Base-by-base conservation (phyloP, 139 green algal species). In the Tetraselmis chui region DNA sequence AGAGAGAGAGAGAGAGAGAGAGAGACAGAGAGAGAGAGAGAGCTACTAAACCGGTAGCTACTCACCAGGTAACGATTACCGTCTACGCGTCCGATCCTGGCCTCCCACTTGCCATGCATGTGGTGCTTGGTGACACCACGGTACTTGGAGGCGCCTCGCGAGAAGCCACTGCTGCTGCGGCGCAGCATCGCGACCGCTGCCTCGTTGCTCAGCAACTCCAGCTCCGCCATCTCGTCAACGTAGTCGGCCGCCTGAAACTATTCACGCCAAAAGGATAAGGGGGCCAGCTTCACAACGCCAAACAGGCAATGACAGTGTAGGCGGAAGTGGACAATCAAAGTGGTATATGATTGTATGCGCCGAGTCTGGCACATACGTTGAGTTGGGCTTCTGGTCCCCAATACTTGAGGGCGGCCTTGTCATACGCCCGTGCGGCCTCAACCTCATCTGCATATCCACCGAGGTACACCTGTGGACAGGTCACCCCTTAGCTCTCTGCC, bases 51-150 rank as follows among this genome's bases (percentile, higher is more conserved):
- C n/a, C n/a, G n/a, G n/a, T n/a, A n/a, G n/a, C n/a, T n/a, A n/a
- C 80, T 80, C 81, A 91, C 87, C 81, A 92, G 78, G 84, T 94
- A 94, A 23, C 93, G 89, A 1, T 88, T 87, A 27, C 89, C 90
- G 1, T 82, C 28, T 59, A 91, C 32, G 30, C 89, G 84, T 67
- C 91, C 89, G 75, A 95, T 95, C 74, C 91, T 86, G 1, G 89
- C 88, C 80, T 95, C 91, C 89, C 89, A 95, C 59, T 89, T 90
- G 23, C 91, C 90, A 80, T 96, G 59, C 26, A 1, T 24, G 82
- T 94, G 88, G 86, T 97, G 93, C 28, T 81, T 79, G 0, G 94
- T 97, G 1, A 98, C 94, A 23, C 95, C 95, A 0, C 95, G 88
- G 87, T 90, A 96, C 58, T 84, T 84, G 18, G 83, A 93, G 5